phyloP scores from a whole-genome alignment of 2,329 filamentous ascomycete species.

The Triangularia setosa region DNA sequence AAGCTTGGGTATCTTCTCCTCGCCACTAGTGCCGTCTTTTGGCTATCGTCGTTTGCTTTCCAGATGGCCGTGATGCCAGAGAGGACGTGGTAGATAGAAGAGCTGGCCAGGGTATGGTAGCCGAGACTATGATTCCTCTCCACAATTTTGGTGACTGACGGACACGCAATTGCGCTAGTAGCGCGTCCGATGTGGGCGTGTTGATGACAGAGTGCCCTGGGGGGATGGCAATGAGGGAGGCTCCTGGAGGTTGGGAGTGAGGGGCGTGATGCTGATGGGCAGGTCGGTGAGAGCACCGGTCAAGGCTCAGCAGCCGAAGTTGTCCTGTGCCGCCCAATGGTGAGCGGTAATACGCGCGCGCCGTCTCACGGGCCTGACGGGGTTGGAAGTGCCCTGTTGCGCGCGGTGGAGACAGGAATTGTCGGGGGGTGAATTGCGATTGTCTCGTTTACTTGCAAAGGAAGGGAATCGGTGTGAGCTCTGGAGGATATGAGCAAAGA shows the following conservation, averaged over 20 bases:
- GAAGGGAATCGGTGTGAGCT: conserved; percentile 27
- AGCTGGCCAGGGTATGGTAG: not conserved
- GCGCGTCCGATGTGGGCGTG: not conserved
- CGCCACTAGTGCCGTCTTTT: not conserved
- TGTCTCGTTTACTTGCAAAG: conserved; percentile 20
- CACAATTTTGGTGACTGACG: not conserved
- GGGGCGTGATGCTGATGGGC: not conserved
- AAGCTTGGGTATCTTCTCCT: not conserved
- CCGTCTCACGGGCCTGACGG: conserved; percentile 24
- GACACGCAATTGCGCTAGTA: not conserved
- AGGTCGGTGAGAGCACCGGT: not conserved
- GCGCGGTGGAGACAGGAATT: conserved; percentile 21
- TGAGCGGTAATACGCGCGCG: conserved; percentile 13
- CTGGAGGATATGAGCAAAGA: conserved; percentile 24
- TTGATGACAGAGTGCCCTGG: not conserved
- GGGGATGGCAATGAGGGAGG: not conserved
- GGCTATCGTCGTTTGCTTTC: not conserved
- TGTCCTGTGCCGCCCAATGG: conserved; percentile 11
- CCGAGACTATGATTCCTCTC: not conserved
- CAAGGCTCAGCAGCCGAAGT: conserved; percentile 3
- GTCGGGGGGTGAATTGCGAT: conserved; percentile 21
- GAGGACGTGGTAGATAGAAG: not conserved
- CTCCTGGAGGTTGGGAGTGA: not conserved
- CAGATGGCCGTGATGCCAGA: not conserved
- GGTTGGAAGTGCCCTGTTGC: conserved; percentile 16